Evolutionary conservation across 495 filamentous ascomycete genomes (phyloP).

Genomic region (Talaromyces borbonicus): DNA sequence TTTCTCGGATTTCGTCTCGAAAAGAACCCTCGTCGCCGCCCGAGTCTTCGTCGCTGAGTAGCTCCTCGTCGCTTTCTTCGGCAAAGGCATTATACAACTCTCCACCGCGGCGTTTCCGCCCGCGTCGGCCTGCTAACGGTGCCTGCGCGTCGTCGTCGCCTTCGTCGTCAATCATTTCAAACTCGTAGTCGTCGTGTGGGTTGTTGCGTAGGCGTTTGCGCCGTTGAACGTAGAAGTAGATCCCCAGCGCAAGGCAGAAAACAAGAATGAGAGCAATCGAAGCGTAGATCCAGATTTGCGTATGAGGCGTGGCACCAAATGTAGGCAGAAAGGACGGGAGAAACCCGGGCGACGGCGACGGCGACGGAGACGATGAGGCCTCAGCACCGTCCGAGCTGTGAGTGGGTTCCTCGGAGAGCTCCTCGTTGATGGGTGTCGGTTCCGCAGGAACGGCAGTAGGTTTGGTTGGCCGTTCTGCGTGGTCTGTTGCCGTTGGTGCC

Average conservation of each 20-base stretch:
- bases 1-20: conserved; percentile 17
- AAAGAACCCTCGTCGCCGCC: conserved; percentile 34
- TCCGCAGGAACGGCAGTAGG: conserved; percentile 15
- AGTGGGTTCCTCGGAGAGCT: conserved; percentile 9
- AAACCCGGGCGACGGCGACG: conserved; percentile 44
- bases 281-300: conserved; percentile 93
- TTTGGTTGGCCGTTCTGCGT: conserved; percentile 67
- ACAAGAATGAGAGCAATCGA: conserved; percentile 70
- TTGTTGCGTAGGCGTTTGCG: conserved; percentile 66
- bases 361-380: conserved; percentile 18
- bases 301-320: conserved; percentile 84
- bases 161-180: conserved; percentile 80
- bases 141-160: conserved; percentile 57
- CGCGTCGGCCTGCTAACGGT: conserved; percentile 24
- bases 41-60: conserved; percentile 51
- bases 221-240: conserved; percentile 71
- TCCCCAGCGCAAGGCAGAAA: conserved; percentile 70
- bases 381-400: conserved; percentile 21
- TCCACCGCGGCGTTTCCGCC: conserved; percentile 51
- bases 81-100: conserved; percentile 95
- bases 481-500: conserved; percentile 51
- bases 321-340: conserved; percentile 87
- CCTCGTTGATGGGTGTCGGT: conserved; percentile 1
- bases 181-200: conserved; percentile 81
- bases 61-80: conserved; percentile 62